phyloP scores from a whole-genome alignment of 2,329 filamentous ascomycete species.

The Penicillium sp. region DNA sequence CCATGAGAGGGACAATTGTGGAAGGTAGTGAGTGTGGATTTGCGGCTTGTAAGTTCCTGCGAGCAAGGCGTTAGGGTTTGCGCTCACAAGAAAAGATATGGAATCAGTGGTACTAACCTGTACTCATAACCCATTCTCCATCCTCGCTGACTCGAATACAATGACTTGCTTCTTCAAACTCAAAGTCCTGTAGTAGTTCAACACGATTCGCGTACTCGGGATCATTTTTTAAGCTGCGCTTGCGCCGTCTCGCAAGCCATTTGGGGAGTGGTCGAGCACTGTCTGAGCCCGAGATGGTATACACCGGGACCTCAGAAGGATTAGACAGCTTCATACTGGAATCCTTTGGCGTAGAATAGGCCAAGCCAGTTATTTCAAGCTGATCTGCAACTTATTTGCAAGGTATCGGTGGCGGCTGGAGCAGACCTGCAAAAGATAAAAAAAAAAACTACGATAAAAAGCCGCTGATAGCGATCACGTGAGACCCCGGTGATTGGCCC shows the following conservation, averaged over 20 bases:
- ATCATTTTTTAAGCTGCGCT: constrained; percentile 88
- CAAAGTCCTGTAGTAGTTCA: constrained; percentile 94
- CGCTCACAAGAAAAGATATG: constrained; percentile 2
- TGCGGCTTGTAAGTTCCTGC: constrained; percentile 70
- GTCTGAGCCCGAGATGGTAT: constrained; percentile 89
- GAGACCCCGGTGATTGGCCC: constrained; percentile 33
- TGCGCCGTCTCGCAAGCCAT: constrained; percentile 88
- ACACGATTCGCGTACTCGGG: constrained; percentile 90
- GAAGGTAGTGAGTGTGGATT: constrained; percentile 93
- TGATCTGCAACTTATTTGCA: constrained; percentile 8
- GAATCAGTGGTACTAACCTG: constrained; percentile 55
- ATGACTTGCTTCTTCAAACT: constrained; percentile 91
- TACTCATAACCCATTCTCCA: constrained; percentile 96
- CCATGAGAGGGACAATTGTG: constrained; percentile 90
- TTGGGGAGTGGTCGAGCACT: constrained; percentile 86
- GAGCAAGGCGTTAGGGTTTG: constrained; percentile 13
- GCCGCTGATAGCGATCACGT: constrained; percentile 34
- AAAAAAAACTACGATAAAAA: constrained; percentile 30
- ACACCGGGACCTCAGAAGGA: constrained; percentile 80
- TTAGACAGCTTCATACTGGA: constrained; percentile 54
- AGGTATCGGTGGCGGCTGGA: constrained; percentile 5
- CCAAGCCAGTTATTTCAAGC: constrained; percentile 7
- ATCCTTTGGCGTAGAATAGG: constrained; percentile 24
- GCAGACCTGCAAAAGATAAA: constrained; percentile 19
- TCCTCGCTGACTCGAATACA: constrained; percentile 91